Conservation (phyloP, 306 rosid genomes). For the Pachyrhizus erosus region DNA sequence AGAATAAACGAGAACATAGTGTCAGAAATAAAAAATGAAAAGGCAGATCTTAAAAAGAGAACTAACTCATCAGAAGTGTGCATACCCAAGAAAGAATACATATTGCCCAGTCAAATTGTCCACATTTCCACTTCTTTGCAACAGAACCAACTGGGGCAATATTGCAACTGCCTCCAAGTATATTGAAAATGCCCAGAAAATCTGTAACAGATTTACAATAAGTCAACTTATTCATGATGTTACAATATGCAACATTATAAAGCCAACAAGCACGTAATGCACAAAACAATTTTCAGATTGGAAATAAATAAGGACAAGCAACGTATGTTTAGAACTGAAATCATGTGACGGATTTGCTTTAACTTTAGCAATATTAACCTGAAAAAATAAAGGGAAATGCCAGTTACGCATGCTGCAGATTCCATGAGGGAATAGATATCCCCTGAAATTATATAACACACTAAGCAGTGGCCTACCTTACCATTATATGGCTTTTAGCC, state of each 20-base stretch:
- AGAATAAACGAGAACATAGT: not conserved
- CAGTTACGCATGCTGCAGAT: not conserved
- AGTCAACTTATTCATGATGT: conserved; percentile 2
- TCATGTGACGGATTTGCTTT: not conserved
- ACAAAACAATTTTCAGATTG: not conserved
- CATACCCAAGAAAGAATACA: conserved; percentile 90
- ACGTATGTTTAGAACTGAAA: not conserved
- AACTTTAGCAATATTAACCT: not conserved
- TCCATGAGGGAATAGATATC: not conserved
- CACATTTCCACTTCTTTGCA: conserved; percentile 93
- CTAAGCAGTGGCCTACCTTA: not conserved
- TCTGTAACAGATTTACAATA: conserved; percentile 53
- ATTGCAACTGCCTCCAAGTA: conserved; percentile 94
- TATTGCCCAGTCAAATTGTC: conserved; percentile 96
- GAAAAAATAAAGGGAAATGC: not conserved
- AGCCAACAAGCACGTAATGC: conserved; percentile 37
- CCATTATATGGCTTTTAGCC: conserved; percentile 28
- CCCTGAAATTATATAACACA: not conserved
- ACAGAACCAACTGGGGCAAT: conserved; percentile 86
- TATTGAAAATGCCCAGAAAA: conserved; percentile 94
- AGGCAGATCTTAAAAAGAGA: conserved; percentile 22
- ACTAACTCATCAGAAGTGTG: conserved; percentile 8
- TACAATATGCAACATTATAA: conserved; percentile 2
- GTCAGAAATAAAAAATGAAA: conserved; percentile 14
- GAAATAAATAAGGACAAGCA: not conserved